These are phyloP conservation scores for Aegle marmelos DNA, from an alignment of 345 rosid genomes.

Conservation along the genomic window DNA sequence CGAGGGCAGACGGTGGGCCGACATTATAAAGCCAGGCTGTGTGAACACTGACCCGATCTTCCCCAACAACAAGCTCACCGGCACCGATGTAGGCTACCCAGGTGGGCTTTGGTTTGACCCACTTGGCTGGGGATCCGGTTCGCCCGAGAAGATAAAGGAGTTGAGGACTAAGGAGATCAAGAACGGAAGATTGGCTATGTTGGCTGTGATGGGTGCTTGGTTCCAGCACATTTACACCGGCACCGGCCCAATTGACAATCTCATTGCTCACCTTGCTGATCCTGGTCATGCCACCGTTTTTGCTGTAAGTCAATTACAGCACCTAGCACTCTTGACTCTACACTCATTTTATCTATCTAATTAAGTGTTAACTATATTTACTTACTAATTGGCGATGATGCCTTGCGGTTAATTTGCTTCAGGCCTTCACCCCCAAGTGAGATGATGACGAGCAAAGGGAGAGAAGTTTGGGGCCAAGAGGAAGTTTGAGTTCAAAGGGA, in stretches of 20 bases:
- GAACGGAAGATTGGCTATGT: slow-evolving; percentile 94
- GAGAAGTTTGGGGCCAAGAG: background rate
- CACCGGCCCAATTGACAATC: slow-evolving; percentile 94
- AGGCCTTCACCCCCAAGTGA: slow-evolving; percentile 94
- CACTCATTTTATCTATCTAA: too few relatives aligned
- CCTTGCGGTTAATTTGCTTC: slow-evolving; percentile 11
- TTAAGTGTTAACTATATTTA: too few relatives aligned
- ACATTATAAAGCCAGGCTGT: slow-evolving; percentile 88
- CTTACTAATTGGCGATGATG: background rate
- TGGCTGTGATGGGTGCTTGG: slow-evolving; percentile 99
- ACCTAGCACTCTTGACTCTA: too few relatives aligned
- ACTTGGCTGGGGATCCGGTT: slow-evolving; percentile 86
- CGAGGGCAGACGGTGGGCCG: slow-evolving; percentile 97
- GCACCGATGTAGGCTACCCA: slow-evolving; percentile 96
- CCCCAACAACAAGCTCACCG: slow-evolving; percentile 96
- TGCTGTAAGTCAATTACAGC: slow-evolving; percentile 48
- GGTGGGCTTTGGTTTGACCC: slow-evolving; percentile 99
- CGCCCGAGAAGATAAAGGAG: slow-evolving; percentile 82
- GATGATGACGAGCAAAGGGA: slow-evolving; percentile 7
- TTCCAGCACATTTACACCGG: slow-evolving; percentile 98
- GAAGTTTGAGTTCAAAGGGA: slow-evolving; percentile 7
- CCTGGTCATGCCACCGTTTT: slow-evolving; percentile 96
- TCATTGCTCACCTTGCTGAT: slow-evolving; percentile 94
- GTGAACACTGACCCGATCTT: slow-evolving; percentile 95
- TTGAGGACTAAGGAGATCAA: slow-evolving; percentile 95